Evolutionary conservation across 2,329 filamentous ascomycete genomes (phyloP), one percentile per base, ranked within the genome.

Genomic region (Trichoderma sp.): DNA sequence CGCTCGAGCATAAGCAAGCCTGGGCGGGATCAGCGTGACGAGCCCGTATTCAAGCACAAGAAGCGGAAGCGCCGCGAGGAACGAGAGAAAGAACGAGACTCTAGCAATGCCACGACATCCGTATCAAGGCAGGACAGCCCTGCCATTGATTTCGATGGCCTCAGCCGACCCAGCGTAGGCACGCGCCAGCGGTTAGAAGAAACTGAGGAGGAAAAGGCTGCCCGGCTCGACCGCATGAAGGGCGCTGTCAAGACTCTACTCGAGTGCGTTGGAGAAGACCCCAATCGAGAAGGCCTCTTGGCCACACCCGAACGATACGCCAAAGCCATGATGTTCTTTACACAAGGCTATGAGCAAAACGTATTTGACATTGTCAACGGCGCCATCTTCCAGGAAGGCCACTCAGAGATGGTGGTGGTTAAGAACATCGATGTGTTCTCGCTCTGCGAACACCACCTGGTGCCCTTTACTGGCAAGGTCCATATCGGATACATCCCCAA

Each of bases 391-490:
- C 92, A 97, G 78, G 96, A 98, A 81, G 94, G 95, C 74, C 95
- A 98, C 79, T 96, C 97, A 78, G 96, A 99, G 83, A 89, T 99
- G 84, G 95, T 99, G 34, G 97, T 98, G 78, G 94, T 99, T 72
- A 97, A 97, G 84, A 95, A 98, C 79, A 98, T 99, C 78, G 95
- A 98, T 80, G 89, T 98, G 14, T 97, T 94, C 82, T 95, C 92
- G 74, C 86, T 98, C 57, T 99, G 96, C 85, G 96, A 99, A 84
- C 96, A 99, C 81, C 96, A 99, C 80, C 88, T 99, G 80, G 95
- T 99, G 8, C 96, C 96, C 0, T 99, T 99, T 78, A 95, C 89
- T 3, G 96, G 96, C 78, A 98, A 97, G 93, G 98, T 99, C 93
- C 96, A 99, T 83, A 98, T 99, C 77, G 96, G 95, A 72, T 99